A percentile compares a stretch with the other conserved stretches of the same genome.
Conservation (phyloP, 1,284 basidiomycete species). For the Malassezia caprae region DNA sequence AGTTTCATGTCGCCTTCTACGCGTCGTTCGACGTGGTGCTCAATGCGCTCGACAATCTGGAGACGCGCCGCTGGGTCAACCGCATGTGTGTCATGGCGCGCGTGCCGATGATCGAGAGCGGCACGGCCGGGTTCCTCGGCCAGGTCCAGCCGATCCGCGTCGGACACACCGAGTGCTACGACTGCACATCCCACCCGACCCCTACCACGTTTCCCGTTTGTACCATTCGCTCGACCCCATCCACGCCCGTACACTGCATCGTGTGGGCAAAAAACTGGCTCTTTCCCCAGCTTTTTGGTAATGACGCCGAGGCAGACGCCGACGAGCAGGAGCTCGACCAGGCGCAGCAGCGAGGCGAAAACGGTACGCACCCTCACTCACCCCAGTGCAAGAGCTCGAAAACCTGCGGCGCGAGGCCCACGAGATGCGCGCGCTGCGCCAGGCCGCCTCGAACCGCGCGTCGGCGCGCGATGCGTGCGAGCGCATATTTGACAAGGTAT, state of each 20-base stretch:
- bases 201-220: slow-evolving; percentile 95
- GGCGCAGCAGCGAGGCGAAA: slow-evolving; percentile 76
- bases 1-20: slow-evolving; percentile 86
- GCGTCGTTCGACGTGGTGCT: slow-evolving; percentile 79
- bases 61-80: slow-evolving; percentile 57
- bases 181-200: slow-evolving; percentile 58
- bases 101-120: slow-evolving; percentile 87
- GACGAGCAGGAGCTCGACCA: slow-evolving; percentile 68
- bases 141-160: slow-evolving; percentile 54
- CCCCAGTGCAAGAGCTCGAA: slow-evolving; percentile 74
- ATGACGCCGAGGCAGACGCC: slow-evolving; percentile 61
- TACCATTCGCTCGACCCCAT: slow-evolving; percentile 93
- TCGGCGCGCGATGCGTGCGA: slow-evolving; percentile 55
- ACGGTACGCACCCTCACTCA: slow-evolving; percentile 54
- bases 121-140: slow-evolving; percentile 89
- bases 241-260: slow-evolving; percentile 94
- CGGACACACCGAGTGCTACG: slow-evolving; percentile 40
- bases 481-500: slow-evolving; percentile 80
- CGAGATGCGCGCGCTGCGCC: slow-evolving; percentile 72
- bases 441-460: slow-evolving; percentile 24
- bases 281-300: slow-evolving; percentile 76
- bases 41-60: slow-evolving; percentile 83
- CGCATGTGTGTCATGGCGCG: slow-evolving; percentile 87
- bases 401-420: slow-evolving; percentile 76
- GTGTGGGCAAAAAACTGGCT: slow-evolving; percentile 99